A percentile compares a stretch with the other conserved stretches of the same genome.
Conservation (phyloP, 768 basidiomycete species). For the Holtermannia corniformis region DNA sequence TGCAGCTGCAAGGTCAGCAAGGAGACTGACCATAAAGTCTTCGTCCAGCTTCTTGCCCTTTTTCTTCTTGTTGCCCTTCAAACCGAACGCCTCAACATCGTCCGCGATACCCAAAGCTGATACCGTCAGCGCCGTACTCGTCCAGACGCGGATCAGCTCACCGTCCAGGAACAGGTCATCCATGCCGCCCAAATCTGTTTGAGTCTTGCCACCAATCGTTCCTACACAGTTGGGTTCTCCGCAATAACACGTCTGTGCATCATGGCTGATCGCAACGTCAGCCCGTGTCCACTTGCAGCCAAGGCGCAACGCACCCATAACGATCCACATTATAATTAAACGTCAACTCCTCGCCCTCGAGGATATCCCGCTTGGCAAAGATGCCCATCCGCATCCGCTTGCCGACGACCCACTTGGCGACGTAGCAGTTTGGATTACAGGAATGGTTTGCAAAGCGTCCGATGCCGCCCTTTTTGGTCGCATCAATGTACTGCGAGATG, state of each 20-base stretch:
- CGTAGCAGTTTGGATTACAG: constrained; percentile 94
- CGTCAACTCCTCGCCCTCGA: constrained; percentile 77
- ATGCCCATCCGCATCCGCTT: constrained; percentile 90
- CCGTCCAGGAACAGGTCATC: constrained; percentile 92
- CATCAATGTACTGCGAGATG: constrained; percentile 74
- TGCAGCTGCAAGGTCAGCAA: background rate
- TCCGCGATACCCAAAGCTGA: constrained; percentile 87
- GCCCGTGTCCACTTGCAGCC: background rate
- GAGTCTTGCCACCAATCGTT: constrained; percentile 94
- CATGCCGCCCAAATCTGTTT: constrained; percentile 89
- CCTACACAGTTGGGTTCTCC: constrained; percentile 93
- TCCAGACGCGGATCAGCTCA: constrained; percentile 40
- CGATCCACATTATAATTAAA: constrained; percentile 99
- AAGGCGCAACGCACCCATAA: constrained; percentile 64
- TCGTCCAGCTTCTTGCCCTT: constrained; percentile 88
- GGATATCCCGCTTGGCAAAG: constrained; percentile 68
- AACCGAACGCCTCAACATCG: constrained; percentile 67
- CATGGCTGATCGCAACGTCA: constrained; percentile 53
- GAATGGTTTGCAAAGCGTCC: constrained; percentile 97
- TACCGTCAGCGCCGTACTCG: constrained; percentile 1
- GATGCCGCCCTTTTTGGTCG: constrained; percentile 91
- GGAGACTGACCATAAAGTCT: constrained; percentile 64
- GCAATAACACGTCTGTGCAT: constrained; percentile 89
- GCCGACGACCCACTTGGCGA: constrained; percentile 95
- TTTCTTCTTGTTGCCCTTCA: constrained; percentile 82